phyloP scores from a whole-genome alignment of 805 yeast genomes.

The Wickerhamomyces chaumierensis region DNA sequence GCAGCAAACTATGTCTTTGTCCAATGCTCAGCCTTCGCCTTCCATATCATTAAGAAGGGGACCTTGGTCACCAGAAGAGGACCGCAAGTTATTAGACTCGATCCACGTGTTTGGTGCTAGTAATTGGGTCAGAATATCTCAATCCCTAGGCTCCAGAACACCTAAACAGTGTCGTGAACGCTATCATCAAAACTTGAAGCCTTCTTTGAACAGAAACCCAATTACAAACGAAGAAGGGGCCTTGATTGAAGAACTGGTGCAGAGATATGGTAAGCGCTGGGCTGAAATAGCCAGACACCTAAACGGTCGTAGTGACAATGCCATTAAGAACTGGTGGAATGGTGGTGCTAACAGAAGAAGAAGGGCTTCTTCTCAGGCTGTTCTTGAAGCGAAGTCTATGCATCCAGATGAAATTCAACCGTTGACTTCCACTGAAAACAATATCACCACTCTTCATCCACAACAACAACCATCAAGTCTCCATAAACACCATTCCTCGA shows the following conservation, averaged over 20 bases:
- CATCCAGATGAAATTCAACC: slow-evolving; percentile 1
- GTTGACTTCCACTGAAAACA: not conserved
- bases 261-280: slow-evolving; percentile 79
- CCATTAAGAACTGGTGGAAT: slow-evolving; percentile 94
- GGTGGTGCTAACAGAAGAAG: slow-evolving; percentile 84
- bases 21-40: not conserved
- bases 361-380: slow-evolving; percentile 30
- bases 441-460: too few species aligned
- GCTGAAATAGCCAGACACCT: slow-evolving; percentile 86
- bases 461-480: too few species aligned
- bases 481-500: slow-evolving; percentile 1
- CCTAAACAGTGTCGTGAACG: slow-evolving; percentile 91
- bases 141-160: slow-evolving; percentile 60
- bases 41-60: slow-evolving; percentile 41
- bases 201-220: slow-evolving; percentile 70
- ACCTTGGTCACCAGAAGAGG: slow-evolving; percentile 87
- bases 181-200: slow-evolving; percentile 85
- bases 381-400: slow-evolving; percentile 6
- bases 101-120: slow-evolving; percentile 66
- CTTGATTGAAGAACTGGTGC: slow-evolving; percentile 69
- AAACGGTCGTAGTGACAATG: slow-evolving; percentile 82
- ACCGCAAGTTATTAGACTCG: slow-evolving; percentile 55
- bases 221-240: slow-evolving; percentile 78
- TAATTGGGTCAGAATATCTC: slow-evolving; percentile 83
- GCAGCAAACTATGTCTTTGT: not conserved